A percentile compares a stretch with the other conserved stretches of the same genome.
Evolutionary conservation across 2,329 filamentous ascomycete genomes (phyloP).

Genomic region (Aspergillus tubingensis): DNA sequence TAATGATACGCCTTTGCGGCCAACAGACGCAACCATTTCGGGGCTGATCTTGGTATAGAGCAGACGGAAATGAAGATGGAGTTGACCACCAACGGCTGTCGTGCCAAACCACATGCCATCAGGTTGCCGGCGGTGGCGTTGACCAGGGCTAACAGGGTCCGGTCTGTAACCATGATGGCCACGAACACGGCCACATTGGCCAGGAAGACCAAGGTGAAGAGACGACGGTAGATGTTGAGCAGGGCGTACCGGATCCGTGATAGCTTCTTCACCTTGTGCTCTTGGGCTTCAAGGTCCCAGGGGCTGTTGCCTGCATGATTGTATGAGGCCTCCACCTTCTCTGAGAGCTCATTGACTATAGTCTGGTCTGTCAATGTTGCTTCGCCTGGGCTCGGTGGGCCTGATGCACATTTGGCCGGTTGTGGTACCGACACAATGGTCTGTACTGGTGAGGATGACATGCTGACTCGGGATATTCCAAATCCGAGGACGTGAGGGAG

Average conservation of each 20-base stretch:
- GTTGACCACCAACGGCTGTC: conserved; percentile 58
- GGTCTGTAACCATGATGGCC: conserved; percentile 37
- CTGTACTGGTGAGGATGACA: conserved; percentile 19
- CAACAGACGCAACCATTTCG: conserved; percentile 48
- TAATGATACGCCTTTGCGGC: conserved; percentile 56
- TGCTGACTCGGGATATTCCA: conserved; percentile 8
- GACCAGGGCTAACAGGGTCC: conserved; percentile 40
- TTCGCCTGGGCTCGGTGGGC: conserved; percentile 19
- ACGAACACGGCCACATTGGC: conserved; percentile 43
- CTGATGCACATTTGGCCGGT: conserved; percentile 18
- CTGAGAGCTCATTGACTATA: conserved; percentile 17
- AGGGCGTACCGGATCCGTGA: conserved; percentile 39
- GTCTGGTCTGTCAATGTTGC: conserved; percentile 22
- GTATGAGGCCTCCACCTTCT: conserved; percentile 20
- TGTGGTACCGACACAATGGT: conserved; percentile 20
- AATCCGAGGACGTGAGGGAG: not conserved
- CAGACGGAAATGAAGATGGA: conserved; percentile 50
- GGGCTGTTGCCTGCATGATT: conserved; percentile 15
- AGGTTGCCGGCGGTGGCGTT: conserved; percentile 51
- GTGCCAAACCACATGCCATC: conserved; percentile 50
- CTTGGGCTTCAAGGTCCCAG: conserved; percentile 35
- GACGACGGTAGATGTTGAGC: conserved; percentile 46
- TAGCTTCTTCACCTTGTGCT: conserved; percentile 22
- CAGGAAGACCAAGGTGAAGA: conserved; percentile 45
- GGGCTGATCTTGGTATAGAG: conserved; percentile 48